Evolutionary conservation across 768 basidiomycete genomes (phyloP), one percentile per base, ranked within the genome.

Genomic region (Tephrocybe rancida): DNA sequence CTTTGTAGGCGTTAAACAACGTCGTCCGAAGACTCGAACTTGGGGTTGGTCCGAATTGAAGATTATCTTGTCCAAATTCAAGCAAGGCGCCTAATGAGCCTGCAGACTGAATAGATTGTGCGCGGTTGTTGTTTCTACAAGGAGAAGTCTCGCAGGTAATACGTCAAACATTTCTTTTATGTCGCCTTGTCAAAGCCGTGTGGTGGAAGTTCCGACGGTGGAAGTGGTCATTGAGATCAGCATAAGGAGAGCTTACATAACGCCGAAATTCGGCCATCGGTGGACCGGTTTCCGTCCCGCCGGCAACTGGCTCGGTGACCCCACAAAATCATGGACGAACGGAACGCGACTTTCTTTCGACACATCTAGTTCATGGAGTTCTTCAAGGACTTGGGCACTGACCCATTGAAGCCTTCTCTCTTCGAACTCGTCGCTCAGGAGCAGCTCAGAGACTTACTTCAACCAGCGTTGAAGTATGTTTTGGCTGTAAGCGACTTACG

Each of bases 351-450:
- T 21, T 34, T 44, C 34, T 18, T 24, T 16, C 49, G 45, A 5
- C 32, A 46, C 30, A 26, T 29, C 21, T 55, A 48, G 48, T 30
- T 50, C 24, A 92, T 92, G 90, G 87, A 92, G 66, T 92, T 92
- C 75, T 89, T 88, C 72, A 87, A 87, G 61, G 86, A 89, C 61
- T 73, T 84, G 6, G 89, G 88, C 26, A 78, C 80, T 8, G 87
- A 92, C 64, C 80, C 88, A 21, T 70, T 85, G 43, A 88, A 88
- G 57, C 90, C 90, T 2, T 90, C 90, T 10, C 70, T 97, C 13
- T 98, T 96, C 63, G 95, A 98, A 66, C 82, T 98, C 10, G 78
- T 97, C 34, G 94, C 93, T 6, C 92, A 97, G 68, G 95, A 97
- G 60, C 95, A 98, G 67, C 83, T 98, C 18, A 76, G 90, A 54